Evolutionary conservation across 164 flowering plant genomes (phyloP), one percentile per base, ranked within the genome.

Genomic region (Saururus chinensis): DNA sequence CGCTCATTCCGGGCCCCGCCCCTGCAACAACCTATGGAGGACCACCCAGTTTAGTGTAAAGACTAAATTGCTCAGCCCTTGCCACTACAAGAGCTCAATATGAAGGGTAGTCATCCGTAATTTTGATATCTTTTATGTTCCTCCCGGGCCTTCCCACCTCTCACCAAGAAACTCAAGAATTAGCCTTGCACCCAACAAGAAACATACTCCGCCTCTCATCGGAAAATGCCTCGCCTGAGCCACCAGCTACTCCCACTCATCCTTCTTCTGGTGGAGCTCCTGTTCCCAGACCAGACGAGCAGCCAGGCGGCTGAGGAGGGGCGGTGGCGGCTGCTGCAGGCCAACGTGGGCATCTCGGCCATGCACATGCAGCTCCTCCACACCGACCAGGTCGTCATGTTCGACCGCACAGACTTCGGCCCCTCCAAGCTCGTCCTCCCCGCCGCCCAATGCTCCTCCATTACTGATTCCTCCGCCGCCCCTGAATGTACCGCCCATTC

Each of bases 401-500:
- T 83, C 71, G 95, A 89, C 69, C 77, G 96, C 0, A 85, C 92
- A 14, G 88, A 87, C 61, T 78, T 77, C 72, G 96, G 98, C 35
- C 68, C 73, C 3, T 88, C 92, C 35, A 87, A 84, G 59, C 80
- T 87, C 60, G 57, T 82, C 13, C 80, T 84, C 51, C 86, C 95
- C 17, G 13, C 30, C 35, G 80, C 75, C n/a, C 67, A 51, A 4
- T 88, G 91, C 74, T 75, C 87, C 0, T 9, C 13, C 66, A 65
- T 72, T 66, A 64, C 79, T 19, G 60, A 69, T 41, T 77, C 75
- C 65, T 53, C 59, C 52, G 76, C 61, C 11, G 42, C 77, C 35
- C 19, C 54, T 12, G 95, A 89, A 68, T 89, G 96, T 82, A 77
- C 96, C 22, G 93, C 96, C 0, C 98, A 89, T 68, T 89, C 98